phyloP scores from a whole-genome alignment of 2,329 filamentous ascomycete genomes.

The Monosporascus sp. region DNA sequence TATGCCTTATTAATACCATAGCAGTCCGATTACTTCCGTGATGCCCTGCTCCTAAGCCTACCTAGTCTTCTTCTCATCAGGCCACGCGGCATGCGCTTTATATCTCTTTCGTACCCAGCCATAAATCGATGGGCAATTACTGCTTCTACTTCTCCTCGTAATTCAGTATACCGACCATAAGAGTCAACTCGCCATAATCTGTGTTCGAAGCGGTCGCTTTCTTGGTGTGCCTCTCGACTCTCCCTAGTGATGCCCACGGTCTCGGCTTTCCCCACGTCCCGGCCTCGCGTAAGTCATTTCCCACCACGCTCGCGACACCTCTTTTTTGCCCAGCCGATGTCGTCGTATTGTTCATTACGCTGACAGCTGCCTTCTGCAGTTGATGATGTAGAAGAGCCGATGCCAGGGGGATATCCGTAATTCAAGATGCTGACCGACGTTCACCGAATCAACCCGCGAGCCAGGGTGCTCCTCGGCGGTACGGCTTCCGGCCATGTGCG shows the following conservation, averaged over 20 bases:
- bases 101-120: not conserved
- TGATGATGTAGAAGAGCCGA: conserved; percentile 4
- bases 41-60: not conserved
- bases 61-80: not conserved
- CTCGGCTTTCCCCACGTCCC: no score
- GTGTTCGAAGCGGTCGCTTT: no score
- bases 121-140: no score
- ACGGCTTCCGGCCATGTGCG: conserved; percentile 10
- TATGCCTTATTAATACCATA: not conserved
- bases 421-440: conserved; percentile 29
- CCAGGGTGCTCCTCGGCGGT: conserved; percentile 18
- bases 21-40: not conserved
- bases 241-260: no score
- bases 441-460: conserved; percentile 23
- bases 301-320: conserved; percentile 2
- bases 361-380: conserved; percentile 1
- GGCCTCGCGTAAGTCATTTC: not conserved
- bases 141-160: not conserved
- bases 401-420: conserved; percentile 5
- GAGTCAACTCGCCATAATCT: not conserved
- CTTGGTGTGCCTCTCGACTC: no score
- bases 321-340: not conserved
- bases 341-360: not conserved
- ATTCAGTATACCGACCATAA: not conserved
- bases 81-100: not conserved